Evolutionary conservation across 1,139 yeast species (phyloP), one percentile per base, ranked within the genome.

Genomic region (Zygosaccharomyces sapae): DNA sequence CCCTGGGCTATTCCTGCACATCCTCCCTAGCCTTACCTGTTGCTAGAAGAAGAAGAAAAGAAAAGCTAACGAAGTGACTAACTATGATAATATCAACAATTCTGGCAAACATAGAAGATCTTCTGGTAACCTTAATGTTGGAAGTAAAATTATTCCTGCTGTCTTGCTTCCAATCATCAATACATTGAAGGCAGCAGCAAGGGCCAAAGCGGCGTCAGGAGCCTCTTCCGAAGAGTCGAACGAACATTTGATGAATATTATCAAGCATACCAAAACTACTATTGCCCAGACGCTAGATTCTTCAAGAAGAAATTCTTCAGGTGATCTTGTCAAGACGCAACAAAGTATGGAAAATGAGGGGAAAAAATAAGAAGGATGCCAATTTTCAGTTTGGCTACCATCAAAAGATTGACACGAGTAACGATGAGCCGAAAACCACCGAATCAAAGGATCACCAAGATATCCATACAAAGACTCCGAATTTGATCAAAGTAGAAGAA

Each of bases 251-350:
- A 53, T 59, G 43, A 52, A 59, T 9, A 62, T 64, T 58, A 71
- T 51, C 57, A 59, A 62, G 33, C 63, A 61, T 31, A 62, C 68
- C 2, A 62, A 62, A 40, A 51, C 79, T 44, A 76, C 87, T 0
- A 81, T 83, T 38, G 86, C 87, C 0, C 85, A 82, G 54, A 77
- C 86, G 0, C 67, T 83, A 52, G 85, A 85, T 0, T 59, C 75
- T 43, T 80, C 81, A 46, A 67, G 86, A 38, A 50, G 50, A 24
- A 53, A 47, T 37, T 41, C 45, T 7, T 19, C 35, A 4, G 45
- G 48, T 25, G 51, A 50, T 13, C 47, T 46, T 6, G 42, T 55
- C 2, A 57, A 56, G 33, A 41, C 43, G 2, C 54, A 57, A 42
- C 47, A 43, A 4, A 55, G 50, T 30, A 33, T 48, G 9, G 33